Evolutionary conservation across 345 rosid species (phyloP).

Genomic region (Eucalyptus pauciflora): DNA sequence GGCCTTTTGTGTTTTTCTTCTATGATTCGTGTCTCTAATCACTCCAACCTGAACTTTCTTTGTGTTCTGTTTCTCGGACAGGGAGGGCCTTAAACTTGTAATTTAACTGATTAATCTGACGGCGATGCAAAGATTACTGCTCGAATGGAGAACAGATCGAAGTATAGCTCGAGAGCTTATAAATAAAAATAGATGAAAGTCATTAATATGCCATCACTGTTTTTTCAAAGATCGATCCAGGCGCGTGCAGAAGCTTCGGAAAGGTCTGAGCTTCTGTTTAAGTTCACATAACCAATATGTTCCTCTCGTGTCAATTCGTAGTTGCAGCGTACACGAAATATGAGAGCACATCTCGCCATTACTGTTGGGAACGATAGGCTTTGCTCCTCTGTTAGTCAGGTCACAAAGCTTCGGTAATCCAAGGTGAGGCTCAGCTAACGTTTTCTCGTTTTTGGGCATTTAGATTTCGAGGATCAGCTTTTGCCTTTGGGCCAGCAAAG

Average conservation of each 20-base stretch:
- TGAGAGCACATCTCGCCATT: background rate
- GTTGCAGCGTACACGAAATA: background rate
- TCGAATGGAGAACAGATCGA: background rate
- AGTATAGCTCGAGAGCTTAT: background rate
- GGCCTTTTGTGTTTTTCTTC: background rate
- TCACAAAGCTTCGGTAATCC: background rate
- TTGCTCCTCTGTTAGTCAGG: background rate
- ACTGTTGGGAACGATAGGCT: background rate
- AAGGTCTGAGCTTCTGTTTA: background rate
- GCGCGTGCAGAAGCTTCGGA: background rate
- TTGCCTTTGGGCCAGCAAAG: background rate
- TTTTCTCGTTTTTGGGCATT: background rate
- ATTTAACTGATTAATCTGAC: background rate
- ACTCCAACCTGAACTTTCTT: background rate
- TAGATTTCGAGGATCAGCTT: background rate
- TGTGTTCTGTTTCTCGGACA: background rate
- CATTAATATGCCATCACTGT: background rate
- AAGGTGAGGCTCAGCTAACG: background rate
- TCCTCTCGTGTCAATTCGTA: background rate
- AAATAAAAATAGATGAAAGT: background rate
- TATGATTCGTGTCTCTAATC: background rate
- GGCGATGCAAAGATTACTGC: background rate
- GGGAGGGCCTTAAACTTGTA: background rate
- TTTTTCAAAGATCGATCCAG: background rate
- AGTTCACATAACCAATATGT: background rate